Conservation (phyloP, 305 asterid genomes). For the Nicotiana rustica region DNA sequence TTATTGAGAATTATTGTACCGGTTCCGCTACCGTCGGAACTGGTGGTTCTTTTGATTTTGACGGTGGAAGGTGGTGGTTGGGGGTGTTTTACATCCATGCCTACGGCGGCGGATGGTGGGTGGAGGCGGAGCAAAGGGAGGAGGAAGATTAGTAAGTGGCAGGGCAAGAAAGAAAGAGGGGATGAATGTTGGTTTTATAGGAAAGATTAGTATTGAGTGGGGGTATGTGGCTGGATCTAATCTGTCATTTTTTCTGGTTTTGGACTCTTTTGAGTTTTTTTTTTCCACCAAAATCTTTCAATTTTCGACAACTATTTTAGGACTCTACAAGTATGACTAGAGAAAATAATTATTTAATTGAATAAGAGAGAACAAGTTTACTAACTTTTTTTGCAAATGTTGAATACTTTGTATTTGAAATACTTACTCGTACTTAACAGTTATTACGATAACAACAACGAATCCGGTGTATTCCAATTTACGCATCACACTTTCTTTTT, state of each 20-base stretch:
- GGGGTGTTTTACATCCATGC: constrained; percentile 47
- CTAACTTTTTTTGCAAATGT: neutral
- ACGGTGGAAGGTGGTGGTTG: constrained; percentile 42
- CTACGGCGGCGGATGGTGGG: constrained; percentile 11
- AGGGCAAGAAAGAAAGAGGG: neutral
- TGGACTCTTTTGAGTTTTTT: neutral
- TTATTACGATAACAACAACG: too few relatives aligned
- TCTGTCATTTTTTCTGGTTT: neutral
- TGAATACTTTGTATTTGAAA: too few relatives aligned
- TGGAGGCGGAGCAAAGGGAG: constrained; percentile 20
- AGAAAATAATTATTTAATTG: neutral
- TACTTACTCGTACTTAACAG: too few relatives aligned
- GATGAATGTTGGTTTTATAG: constrained; percentile 16
- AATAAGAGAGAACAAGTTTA: neutral
- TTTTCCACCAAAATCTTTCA: neutral
- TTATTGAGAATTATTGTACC: constrained; percentile 72
- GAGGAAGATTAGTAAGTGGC: neutral
- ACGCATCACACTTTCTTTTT: too few relatives aligned
- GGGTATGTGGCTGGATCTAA: constrained; percentile 23
- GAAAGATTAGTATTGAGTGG: neutral
- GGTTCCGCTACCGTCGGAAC: constrained; percentile 54
- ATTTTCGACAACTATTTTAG: neutral
- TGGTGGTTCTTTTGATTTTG: constrained; percentile 51
- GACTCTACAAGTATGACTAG: neutral
- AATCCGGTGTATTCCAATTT: too few relatives aligned